These are phyloP conservation scores for Paulownia fortunei DNA, from an alignment of 257 asterid genomes.

Conservation along the genomic window DNA sequence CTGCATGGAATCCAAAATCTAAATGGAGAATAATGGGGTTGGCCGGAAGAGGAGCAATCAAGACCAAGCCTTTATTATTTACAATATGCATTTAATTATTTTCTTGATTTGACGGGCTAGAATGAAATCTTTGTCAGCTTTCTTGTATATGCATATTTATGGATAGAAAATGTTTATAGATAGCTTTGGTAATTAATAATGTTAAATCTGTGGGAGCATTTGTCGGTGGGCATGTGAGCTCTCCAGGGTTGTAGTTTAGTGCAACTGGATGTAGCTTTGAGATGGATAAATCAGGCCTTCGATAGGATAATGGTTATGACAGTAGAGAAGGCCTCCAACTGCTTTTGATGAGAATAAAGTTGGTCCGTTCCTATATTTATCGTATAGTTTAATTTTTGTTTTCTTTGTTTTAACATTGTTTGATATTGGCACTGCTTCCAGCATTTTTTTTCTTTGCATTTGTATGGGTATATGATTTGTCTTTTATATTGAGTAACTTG, in stretches of 20 bases:
- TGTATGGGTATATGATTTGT: background rate
- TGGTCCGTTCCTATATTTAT: background rate
- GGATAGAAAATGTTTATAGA: background rate
- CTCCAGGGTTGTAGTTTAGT: background rate
- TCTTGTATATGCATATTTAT: background rate
- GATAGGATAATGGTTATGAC: background rate
- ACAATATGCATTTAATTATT: conserved; percentile 19
- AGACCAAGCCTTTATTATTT: background rate
- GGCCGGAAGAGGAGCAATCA: background rate
- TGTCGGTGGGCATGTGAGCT: background rate
- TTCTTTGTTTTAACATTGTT: background rate
- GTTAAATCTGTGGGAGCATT: background rate
- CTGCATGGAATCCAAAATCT: background rate
- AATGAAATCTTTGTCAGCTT: conserved; percentile 9
- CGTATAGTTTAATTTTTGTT: background rate
- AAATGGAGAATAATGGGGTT: conserved; percentile 1
- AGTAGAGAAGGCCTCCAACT: background rate
- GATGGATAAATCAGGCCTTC: background rate
- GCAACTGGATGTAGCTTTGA: background rate
- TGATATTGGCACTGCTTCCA: background rate
- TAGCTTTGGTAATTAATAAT: background rate
- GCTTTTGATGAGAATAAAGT: background rate
- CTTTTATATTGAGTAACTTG: background rate
- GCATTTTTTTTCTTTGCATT: background rate
- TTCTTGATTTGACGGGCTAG: conserved; percentile 1